These are phyloP conservation scores for Candida koratica DNA, from an alignment of 805 yeast species.

Conservation along the genomic window DNA sequence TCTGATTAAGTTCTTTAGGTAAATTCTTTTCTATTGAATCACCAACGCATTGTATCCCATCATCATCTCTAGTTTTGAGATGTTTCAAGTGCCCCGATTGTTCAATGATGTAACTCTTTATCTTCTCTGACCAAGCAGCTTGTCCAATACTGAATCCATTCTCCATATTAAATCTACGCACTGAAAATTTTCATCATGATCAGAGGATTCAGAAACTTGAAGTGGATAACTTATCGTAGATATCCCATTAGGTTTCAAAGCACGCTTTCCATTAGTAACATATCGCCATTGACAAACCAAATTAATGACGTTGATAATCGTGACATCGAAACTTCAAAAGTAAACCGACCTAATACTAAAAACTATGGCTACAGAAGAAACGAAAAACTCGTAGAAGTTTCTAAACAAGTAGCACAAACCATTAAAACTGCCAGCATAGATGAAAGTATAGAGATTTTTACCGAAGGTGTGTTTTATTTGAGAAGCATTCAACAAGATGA, in stretches of 20 bases:
- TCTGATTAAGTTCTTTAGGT: slow-evolving; percentile 26
- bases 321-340: too few relatives aligned
- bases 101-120: too few relatives aligned
- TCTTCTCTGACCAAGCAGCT: neutral
- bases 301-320: too few relatives aligned
- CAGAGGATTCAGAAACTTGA: neutral
- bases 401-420: slow-evolving; percentile 27
- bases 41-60: neutral
- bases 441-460: slow-evolving; percentile 35
- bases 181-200: neutral
- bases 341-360: too few relatives aligned
- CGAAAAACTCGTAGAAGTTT: slow-evolving; percentile 23
- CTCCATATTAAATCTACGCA: too few relatives aligned
- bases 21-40: slow-evolving; percentile 6
- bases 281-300: too few relatives aligned
- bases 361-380: neutral
- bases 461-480: slow-evolving; percentile 38
- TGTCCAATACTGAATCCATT: neutral
- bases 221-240: too few relatives aligned
- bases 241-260: too few relatives aligned
- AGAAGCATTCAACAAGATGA: slow-evolving; percentile 35
- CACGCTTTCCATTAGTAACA: too few relatives aligned
- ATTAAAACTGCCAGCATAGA: slow-evolving; percentile 19
- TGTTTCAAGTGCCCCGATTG: neutral
- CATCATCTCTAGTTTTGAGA: neutral